These are phyloP conservation scores for Lophium mytilinum DNA, from an alignment of 495 filamentous ascomycete species.

Conservation along the genomic window DNA sequence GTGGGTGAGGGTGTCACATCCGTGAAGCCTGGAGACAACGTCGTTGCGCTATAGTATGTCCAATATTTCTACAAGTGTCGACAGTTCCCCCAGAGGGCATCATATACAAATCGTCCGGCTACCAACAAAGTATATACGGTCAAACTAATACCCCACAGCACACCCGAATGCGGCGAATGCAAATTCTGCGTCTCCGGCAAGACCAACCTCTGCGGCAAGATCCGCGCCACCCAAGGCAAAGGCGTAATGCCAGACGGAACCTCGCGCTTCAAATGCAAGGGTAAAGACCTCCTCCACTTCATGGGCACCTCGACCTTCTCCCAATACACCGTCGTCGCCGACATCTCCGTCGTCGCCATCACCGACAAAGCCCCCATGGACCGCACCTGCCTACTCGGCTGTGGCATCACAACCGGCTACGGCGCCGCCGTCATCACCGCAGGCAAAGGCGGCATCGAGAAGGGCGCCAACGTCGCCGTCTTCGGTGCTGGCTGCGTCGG, in stretches of 20 bases:
- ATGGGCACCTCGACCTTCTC: constrained; percentile 99
- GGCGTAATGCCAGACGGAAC: constrained; percentile 98
- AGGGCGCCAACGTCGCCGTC: constrained; percentile 82
- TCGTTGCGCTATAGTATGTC: constrained; percentile 87
- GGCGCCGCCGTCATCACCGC: constrained; percentile 91
- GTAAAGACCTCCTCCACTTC: constrained; percentile 92
- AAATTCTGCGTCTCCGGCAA: constrained; percentile 99
- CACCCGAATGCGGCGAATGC: constrained; percentile 93
- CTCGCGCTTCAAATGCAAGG: constrained; percentile 87
- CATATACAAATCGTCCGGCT: background rate
- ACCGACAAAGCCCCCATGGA: constrained; percentile 90
- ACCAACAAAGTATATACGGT: no score
- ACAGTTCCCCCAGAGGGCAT: background rate
- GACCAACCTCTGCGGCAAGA: constrained; percentile 99
- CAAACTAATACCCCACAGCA: constrained; percentile 44
- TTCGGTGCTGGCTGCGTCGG: constrained; percentile 97
- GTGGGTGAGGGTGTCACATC: constrained; percentile 91
- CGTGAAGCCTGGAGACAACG: constrained; percentile 87
- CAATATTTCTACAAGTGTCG: background rate
- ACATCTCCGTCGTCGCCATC: constrained; percentile 95
- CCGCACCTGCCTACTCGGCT: constrained; percentile 88
- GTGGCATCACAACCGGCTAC: constrained; percentile 97
- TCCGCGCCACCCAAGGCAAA: constrained; percentile 89
- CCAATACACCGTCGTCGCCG: constrained; percentile 96
- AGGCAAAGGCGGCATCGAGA: constrained; percentile 57